These are phyloP conservation scores for Aleurites moluccanus DNA, from an alignment of 441 rosid genomes.

Conservation along the genomic window DNA sequence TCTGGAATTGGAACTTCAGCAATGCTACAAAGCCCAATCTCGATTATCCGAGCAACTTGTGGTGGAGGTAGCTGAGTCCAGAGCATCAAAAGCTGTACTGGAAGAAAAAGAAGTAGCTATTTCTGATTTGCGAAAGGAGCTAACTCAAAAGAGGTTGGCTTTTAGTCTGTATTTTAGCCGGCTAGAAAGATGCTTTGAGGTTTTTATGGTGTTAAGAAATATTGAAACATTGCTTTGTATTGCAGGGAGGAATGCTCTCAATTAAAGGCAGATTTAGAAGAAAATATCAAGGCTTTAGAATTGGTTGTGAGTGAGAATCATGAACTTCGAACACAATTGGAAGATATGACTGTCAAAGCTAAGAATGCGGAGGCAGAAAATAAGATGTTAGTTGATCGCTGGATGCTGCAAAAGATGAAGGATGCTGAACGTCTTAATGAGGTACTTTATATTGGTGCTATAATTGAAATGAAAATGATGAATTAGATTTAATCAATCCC, in stretches of 20 bases:
- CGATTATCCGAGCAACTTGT: slow-evolving; percentile 86
- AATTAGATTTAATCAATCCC: neutral
- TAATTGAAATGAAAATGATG: slow-evolving; percentile 14
- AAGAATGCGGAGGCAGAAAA: slow-evolving; percentile 81
- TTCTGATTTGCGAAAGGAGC: slow-evolving; percentile 48
- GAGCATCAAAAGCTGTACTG: slow-evolving; percentile 64
- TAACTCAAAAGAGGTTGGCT: slow-evolving; percentile 53
- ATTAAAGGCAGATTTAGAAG: slow-evolving; percentile 56
- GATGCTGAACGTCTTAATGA: slow-evolving; percentile 95
- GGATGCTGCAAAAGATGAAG: slow-evolving; percentile 97
- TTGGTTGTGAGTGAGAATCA: slow-evolving; percentile 58
- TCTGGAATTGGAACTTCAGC: slow-evolving; percentile 79
- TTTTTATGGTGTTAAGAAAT: slow-evolving; percentile 18
- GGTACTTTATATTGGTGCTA: slow-evolving; percentile 39
- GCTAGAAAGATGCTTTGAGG: slow-evolving; percentile 6
- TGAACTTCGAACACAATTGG: slow-evolving; percentile 54
- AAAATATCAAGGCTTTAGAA: slow-evolving; percentile 64
- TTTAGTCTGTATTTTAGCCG: neutral
- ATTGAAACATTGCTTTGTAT: slow-evolving; percentile 13
- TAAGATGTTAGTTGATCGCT: slow-evolving; percentile 81
- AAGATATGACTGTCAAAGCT: slow-evolving; percentile 58
- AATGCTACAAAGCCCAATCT: slow-evolving; percentile 89
- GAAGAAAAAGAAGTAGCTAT: slow-evolving; percentile 67
- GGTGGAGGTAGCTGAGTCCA: slow-evolving; percentile 79
- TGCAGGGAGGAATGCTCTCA: slow-evolving; percentile 64